Evolutionary conservation across 2,329 filamentous ascomycete genomes (phyloP), one percentile per base, ranked within the genome.

Genomic region (Colletotrichum horii): DNA sequence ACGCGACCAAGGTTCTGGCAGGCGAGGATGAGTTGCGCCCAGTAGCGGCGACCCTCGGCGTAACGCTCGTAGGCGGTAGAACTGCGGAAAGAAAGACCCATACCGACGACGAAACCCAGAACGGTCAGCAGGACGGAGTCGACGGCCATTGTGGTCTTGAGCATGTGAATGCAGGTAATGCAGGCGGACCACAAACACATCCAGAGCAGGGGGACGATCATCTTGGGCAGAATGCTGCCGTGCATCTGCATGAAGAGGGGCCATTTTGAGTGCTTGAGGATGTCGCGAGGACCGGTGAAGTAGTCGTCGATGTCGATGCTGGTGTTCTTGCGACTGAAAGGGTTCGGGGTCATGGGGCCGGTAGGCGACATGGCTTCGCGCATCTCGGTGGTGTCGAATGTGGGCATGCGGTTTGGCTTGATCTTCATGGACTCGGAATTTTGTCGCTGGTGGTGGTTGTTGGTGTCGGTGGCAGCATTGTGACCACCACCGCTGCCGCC

Each of bases 61-160:
- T 92, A 93, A 78, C 93, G 91, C 84, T 96, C 94, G 79, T 96
- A 96, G 12, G 94, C 94, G 9, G 94, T 95, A 3, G 93, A 93
- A 77, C 90, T 94, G 74, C 94, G 92, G 85, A 96, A 95, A 2
- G 93, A 95, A 38, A 96, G 88, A n/a, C 93, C 90, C 75, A 96
- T 85, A 90, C 93, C 93, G 82, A 96, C 94, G 75, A 96, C 93
- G 86, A 96, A 96, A 93, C 94, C 94, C 60, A 94, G 90, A 68
- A 96, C 92, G 2, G 94, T 96, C 69, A 96, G 88, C 24, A 96
- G 87, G 36, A 94, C 87, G 32, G 87, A 90, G 80, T 85, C 77
- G 60, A 86, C 82, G 22, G 80, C 81, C 6, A 85, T 66, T 1
- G 19, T 67, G 76, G 88, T 82, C 15, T 89, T 84, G 65, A 85